Base-by-base conservation (phyloP, 495 filamentous ascomycete genomes). In the Xylaria palmicola region DNA sequence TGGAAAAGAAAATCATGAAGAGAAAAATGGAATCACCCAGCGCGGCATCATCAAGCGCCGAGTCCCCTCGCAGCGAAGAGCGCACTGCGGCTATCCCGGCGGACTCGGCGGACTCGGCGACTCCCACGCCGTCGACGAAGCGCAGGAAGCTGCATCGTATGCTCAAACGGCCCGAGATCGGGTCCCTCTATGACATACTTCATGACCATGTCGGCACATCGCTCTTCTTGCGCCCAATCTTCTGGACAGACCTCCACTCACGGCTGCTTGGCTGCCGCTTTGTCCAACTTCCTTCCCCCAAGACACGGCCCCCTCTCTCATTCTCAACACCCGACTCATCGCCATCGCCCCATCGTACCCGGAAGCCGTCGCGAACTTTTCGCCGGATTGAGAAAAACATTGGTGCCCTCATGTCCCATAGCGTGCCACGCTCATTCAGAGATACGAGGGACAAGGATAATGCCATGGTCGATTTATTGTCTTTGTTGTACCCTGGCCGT, bases 111-210 rank as follows among this genome's bases (percentile, higher is more conserved):
- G n/a, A n/a, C n/a, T n/a, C n/a, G n/a, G n/a, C n/a, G n/a, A n/a
- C n/a, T n/a, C n/a, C n/a, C n/a, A 29, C 54, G 19, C 20, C 27
- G 26, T 56, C 41, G 32, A 54, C 32, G 34, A 62, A 63, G 59
- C 64, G 29, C 39, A 70, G 37, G 39, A 53, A 24, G 20, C 30
- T 36, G 26, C 30, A 54, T 41, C 62, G 45, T 48, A 65, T 37
- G 48, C 59, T 72, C 19, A 70, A 62, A 13, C 62, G 64, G 1
- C 74, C 78, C 22, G 69, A 77, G 45, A 60, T 65, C 10, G 76
- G 77, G 24, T 82, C 79, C 4, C 60, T 82, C 26, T 79, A 78
- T 56, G 77, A 79, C 63, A 79, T 76, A 58, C 72, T 81, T 62
- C 72, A 75, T 55, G 70, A 78, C 36, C 22, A 81, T 66, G 69